Base-by-base conservation (phyloP, 2,329 filamentous ascomycete species). In the Diaporthe vaccinii region DNA sequence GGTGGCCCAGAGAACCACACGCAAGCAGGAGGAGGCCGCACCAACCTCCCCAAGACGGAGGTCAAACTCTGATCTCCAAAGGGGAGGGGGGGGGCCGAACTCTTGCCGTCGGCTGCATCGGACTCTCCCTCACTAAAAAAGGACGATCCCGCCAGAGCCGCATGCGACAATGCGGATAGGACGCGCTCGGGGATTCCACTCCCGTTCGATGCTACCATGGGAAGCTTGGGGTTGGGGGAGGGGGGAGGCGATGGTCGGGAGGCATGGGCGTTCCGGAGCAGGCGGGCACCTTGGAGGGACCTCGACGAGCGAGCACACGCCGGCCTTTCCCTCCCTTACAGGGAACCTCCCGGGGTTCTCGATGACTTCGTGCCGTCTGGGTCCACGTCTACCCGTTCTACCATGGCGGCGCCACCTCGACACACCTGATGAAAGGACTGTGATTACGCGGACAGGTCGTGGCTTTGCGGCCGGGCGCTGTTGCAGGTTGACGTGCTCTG, bases 1-100 rank as follows among this genome's bases (percentile, higher is more conserved):
- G 49, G 25, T 25, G 46, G 65, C n/a, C 49, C 9, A 36, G 49
- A 28, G 49, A 55, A 22, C 34, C n/a, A 68, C 22, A 53, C 17
- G 41, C 61, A 28, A 17, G 14, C 36, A 20, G 14, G 49, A 20
- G 14, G 49, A 69, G 31, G 31, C 46, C 49, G 8, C 44, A 12
- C 20, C 39, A 2, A n/a, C 58, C 61, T 20, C 22, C 6, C 44
- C 61, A 22, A 58, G 31, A 61, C 36, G 15, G 34, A 55, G 49
- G 31, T 41, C 65, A 69, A 55, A 69, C 65, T 69, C 31, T 69
- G 49, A 55, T 55, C 65, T 55, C 65, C 65, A 55, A 55, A 53
- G 9, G 4, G 25, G 12, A n/a, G 49, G 9, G 8, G 25, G 53
- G 25, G 34, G 14, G 34, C 36, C n/a, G 46, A 12, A 15, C 34